phyloP scores from a whole-genome alignment of 2,329 filamentous ascomycete genomes.

The Cyphellophora attinorum region DNA sequence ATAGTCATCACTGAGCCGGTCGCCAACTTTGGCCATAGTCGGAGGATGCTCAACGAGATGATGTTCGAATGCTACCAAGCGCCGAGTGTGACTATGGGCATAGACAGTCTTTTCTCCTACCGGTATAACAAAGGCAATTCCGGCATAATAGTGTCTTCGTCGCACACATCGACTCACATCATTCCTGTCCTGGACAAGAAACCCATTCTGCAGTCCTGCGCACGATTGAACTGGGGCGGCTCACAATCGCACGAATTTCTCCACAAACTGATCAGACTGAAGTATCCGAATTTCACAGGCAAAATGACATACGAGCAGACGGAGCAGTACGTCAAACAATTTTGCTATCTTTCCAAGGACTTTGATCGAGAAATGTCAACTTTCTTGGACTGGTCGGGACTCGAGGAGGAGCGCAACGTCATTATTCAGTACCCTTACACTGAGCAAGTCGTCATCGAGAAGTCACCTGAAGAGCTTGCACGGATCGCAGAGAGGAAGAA shows the following conservation, averaged over 20 bases:
- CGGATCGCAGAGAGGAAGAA: slow-evolving; percentile 87
- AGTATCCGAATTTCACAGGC: slow-evolving; percentile 75
- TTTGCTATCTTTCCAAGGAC: slow-evolving; percentile 79
- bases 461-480: slow-evolving; percentile 88
- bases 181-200: slow-evolving; percentile 87
- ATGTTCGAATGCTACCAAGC: slow-evolving; percentile 92
- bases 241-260: slow-evolving; percentile 85
- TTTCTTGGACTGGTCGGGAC: slow-evolving; percentile 81
- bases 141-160: slow-evolving; percentile 83
- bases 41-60: slow-evolving; percentile 94
- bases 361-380: slow-evolving; percentile 68
- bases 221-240: slow-evolving; percentile 88
- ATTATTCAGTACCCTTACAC: slow-evolving; percentile 90
- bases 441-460: slow-evolving; percentile 81
- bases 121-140: slow-evolving; percentile 80
- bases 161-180: slow-evolving; percentile 86
- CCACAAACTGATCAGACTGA: slow-evolving; percentile 76
- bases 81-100: slow-evolving; percentile 82
- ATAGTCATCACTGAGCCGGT: slow-evolving; percentile 94
- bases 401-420: slow-evolving; percentile 72
- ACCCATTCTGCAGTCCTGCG: slow-evolving; percentile 73
- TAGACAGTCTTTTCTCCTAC: slow-evolving; percentile 95
- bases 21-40: slow-evolving; percentile 78
- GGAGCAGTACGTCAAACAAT: slow-evolving; percentile 75
- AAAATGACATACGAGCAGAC: slow-evolving; percentile 81